phyloP scores from a whole-genome alignment of 2,329 filamentous ascomycete species.

The Fusarium tuaranense region DNA sequence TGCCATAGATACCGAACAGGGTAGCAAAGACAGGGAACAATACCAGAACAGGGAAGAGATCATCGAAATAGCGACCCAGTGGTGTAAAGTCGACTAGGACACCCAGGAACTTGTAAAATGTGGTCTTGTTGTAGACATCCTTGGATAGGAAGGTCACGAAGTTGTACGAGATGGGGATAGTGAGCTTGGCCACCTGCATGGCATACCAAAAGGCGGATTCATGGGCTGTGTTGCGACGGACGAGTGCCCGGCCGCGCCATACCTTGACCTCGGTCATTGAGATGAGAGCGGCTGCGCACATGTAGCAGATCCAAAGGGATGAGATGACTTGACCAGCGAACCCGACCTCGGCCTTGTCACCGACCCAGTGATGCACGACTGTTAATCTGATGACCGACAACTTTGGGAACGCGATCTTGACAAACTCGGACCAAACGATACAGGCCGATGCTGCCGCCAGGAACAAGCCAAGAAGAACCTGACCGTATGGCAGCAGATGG shows the following conservation, averaged over 20 bases:
- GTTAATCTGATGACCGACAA: conserved; percentile 77
- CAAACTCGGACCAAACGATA: conserved; percentile 93
- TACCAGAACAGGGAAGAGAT: conserved; percentile 89
- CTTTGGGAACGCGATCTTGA: conserved; percentile 83
- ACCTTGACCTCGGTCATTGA: conserved; percentile 94
- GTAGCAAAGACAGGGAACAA: conserved; percentile 87
- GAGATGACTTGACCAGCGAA: conserved; percentile 89
- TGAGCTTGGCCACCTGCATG: conserved; percentile 90
- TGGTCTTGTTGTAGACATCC: conserved; percentile 78
- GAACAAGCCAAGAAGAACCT: conserved; percentile 73
- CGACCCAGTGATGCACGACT: conserved; percentile 80
- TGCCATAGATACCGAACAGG: conserved; percentile 89
- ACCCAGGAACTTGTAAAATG: conserved; percentile 90
- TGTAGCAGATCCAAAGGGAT: conserved; percentile 92
- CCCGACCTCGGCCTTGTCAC: conserved; percentile 79
- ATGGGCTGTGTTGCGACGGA: conserved; percentile 89
- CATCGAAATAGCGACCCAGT: conserved; percentile 85
- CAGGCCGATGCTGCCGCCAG: conserved; percentile 81
- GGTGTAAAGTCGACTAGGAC: conserved; percentile 84
- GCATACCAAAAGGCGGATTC: conserved; percentile 98
- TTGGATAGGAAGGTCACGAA: conserved; percentile 90
- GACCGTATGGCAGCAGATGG: conserved; percentile 76
- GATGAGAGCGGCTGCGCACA: conserved; percentile 89
- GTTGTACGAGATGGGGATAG: conserved; percentile 94
- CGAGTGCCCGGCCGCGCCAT: conserved; percentile 95